Evolutionary conservation across 257 asterid genomes (phyloP).

Genomic region (Pogostemon cablin): DNA sequence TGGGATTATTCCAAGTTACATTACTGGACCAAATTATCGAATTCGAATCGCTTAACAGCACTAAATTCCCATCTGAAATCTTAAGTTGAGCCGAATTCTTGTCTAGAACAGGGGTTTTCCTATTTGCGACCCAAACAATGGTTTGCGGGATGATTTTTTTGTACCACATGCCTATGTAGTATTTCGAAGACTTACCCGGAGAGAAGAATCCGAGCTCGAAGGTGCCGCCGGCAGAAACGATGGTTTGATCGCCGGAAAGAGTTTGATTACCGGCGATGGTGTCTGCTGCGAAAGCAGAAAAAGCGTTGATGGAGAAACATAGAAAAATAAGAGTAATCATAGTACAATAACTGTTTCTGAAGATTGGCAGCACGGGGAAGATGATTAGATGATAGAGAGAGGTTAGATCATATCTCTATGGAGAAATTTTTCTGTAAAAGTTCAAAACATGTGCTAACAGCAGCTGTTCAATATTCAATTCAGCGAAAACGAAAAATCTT

Average conservation of each 20-base stretch:
- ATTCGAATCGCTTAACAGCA: constrained; percentile 45
- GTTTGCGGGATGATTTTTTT: constrained; percentile 35
- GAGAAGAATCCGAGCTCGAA: constrained; percentile 53
- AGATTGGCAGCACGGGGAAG: not conserved
- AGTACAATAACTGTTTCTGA: constrained; percentile 5
- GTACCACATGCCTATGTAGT: constrained; percentile 61
- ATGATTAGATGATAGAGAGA: not conserved
- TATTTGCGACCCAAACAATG: constrained; percentile 66
- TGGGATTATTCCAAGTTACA: constrained; percentile 23
- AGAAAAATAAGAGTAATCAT: constrained; percentile 33
- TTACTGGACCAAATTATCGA: constrained; percentile 60
- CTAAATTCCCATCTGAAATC: constrained; percentile 45
- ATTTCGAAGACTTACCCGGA: constrained; percentile 49
- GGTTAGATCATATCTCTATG: constrained; percentile 2
- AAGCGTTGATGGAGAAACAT: constrained; percentile 21
- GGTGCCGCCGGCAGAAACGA: constrained; percentile 45
- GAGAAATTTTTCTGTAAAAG: not conserved
- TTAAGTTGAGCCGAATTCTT: constrained; percentile 37
- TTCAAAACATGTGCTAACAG: constrained; percentile 3
- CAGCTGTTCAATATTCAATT: constrained; percentile 10
- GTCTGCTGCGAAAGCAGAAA: constrained; percentile 37
- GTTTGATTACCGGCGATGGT: constrained; percentile 42
- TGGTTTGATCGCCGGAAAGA: constrained; percentile 50
- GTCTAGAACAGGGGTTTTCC: constrained; percentile 49
- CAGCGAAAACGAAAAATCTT: not conserved